Evolutionary conservation across 768 basidiomycete species (phyloP).

Genomic region (Chalciporus pseudorubinellus): DNA sequence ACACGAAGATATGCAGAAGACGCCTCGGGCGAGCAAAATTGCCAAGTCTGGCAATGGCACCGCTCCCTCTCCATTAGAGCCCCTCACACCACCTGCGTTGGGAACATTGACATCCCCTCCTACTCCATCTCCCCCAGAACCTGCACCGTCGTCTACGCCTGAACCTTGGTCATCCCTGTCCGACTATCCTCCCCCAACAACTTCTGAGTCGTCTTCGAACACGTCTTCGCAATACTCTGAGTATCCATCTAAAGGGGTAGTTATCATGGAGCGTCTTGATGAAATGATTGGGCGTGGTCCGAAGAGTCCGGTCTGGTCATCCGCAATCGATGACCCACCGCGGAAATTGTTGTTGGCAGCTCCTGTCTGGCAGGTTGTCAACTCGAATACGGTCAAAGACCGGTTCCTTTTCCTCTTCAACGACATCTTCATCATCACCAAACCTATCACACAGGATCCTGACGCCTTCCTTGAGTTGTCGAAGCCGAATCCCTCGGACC

Average conservation of each 20-base stretch:
- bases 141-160: conserved; percentile 62
- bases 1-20: conserved; percentile 33
- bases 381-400: conserved; percentile 91
- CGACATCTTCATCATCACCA: conserved; percentile 91
- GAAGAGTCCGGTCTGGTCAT: conserved; percentile 57
- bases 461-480: conserved; percentile 58
- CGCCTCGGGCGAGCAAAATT: conserved; percentile 35
- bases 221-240: conserved; percentile 66
- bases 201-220: conserved; percentile 75
- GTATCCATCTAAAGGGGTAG: conserved; percentile 43
- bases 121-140: conserved; percentile 51
- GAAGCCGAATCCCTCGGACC: conserved; percentile 58
- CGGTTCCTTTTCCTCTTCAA: conserved; percentile 96
- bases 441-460: conserved; percentile 74
- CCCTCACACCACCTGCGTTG: conserved; percentile 17
- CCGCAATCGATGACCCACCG: conserved; percentile 78
- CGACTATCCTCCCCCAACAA: conserved; percentile 65
- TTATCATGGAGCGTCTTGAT: conserved; percentile 67
- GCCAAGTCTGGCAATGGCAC: conserved; percentile 25
- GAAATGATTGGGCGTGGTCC: conserved; percentile 64
- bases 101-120: conserved; percentile 37
- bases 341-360: conserved; percentile 82
- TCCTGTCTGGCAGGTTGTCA: conserved; percentile 90
- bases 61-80: conserved; percentile 22
- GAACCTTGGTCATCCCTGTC: conserved; percentile 78